Evolutionary conservation across 305 asterid species (phyloP), one percentile per base, ranked within the genome.

Genomic region (Fraxinus greggii): DNA sequence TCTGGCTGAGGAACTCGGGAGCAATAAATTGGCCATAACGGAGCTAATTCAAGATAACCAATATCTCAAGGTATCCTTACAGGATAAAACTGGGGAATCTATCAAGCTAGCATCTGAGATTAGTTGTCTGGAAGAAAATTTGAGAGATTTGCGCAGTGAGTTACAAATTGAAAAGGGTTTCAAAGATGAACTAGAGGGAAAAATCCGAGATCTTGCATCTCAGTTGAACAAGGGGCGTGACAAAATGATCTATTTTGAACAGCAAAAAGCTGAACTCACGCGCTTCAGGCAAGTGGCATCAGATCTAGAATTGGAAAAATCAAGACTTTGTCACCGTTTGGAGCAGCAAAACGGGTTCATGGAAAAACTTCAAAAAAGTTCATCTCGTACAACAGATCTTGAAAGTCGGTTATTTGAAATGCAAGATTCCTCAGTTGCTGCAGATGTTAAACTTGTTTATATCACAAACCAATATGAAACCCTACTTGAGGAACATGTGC

Each of bases 231-330:
- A 79, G 78, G 78, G 85, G 59, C 88, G 83, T 75, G 89, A 85
- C 33, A 86, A 81, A 75, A 82, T 87, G 83, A 72, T 86, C 9
- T 82, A 79, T 81, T 80, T 89, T 32, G 88, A 89, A 78, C 87
- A 85, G 87, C 87, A 87, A 86, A 87, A 87, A 75, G 83, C 87
- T 79, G 99, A 93, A 82, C 86, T 93, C 77, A 79, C 76, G 78
- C 90, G 75, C 81, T 85, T 86, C 72, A 90, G 85, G 89, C 89
- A 89, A 80, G 87, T 87, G 81, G 90, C 85, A 73, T 86, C 89
- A 36, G 89, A 89, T 84, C 90, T 91, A 36, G 95, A 92, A 82
- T 45, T 75, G 84, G 97, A 94, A 87, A 96, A 89, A 80, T 90
- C 89, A 56, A 91, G 91, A 83, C 92, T 92, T 75, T 1, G 13